Base-by-base conservation (phyloP, 306 rosid species). In the Casuarina equisetifolia region DNA sequence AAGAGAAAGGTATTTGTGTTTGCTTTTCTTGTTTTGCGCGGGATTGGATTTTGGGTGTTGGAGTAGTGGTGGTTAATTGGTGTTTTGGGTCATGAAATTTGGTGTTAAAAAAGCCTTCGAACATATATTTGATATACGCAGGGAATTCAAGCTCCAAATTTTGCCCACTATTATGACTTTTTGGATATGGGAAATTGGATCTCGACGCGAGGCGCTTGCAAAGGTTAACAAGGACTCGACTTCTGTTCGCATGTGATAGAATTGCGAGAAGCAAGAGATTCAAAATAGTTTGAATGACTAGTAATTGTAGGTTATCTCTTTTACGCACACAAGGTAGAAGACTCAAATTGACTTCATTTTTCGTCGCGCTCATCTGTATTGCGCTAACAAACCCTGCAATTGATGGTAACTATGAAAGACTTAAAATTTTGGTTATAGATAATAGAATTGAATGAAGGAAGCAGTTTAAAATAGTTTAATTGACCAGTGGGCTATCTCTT, bases 1-100 rank as follows among this genome's bases (percentile, higher is more conserved):
- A 90, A 36, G 51, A 82, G 15, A 87, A 77, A 88, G 93, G 97
- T 89, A 10, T 7, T 48, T 13, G 2, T 16, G 44, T 25, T 7
- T 12, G 70, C 5, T 3, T 13, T 13, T 40, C 3, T 66, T 38
- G 13, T 44, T 63, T 63, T 39, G 17, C 3, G 4, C 19, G 69
- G 42, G 45, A 17, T 38, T 39, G 36, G 36, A 38, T 35, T 36
- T 63, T 38, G 36, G 6, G 38, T 63, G 45, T 63, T 36, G 69
- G 38, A 63, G 17, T 32, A 16, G 69, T 6, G 4, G 59, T 53
- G 25, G 2, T 46, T 1, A 58, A 11, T 17, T 36, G 45, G 49
- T 58, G 2, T 57, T 32, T 75, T 5, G 48, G 48, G 3, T 75
- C 38, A 35, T 70, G 32, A 3, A 10, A 16, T 63, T 36, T 38